These are phyloP conservation scores for Fusarium sp. DNA, from an alignment of 2,329 filamentous ascomycete species.

Conservation along the genomic window DNA sequence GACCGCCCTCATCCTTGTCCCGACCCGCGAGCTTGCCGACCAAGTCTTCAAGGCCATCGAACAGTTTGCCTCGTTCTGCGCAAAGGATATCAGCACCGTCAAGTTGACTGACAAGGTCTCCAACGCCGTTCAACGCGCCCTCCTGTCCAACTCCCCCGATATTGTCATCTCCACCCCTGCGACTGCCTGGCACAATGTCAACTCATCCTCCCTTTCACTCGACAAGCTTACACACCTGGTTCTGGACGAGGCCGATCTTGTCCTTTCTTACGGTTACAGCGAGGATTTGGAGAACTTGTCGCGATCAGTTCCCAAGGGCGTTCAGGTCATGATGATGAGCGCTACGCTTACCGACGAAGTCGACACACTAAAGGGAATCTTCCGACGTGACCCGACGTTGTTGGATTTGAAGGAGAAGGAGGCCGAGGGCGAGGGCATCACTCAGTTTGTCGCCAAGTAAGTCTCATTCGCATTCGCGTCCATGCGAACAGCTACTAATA, in stretches of 20 bases:
- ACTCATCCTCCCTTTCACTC: conserved; percentile 70
- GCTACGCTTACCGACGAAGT: conserved; percentile 91
- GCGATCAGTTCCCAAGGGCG: conserved; percentile 80
- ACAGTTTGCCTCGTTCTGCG: conserved; percentile 82
- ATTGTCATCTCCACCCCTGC: conserved; percentile 91
- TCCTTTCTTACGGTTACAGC: conserved; percentile 93
- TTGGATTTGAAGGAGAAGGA: conserved; percentile 87
- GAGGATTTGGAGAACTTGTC: conserved; percentile 87
- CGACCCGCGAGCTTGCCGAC: conserved; percentile 91
- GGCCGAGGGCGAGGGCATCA: conserved; percentile 78
- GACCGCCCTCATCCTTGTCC: conserved; percentile 88
- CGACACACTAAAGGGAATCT: conserved; percentile 83
- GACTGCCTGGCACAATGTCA: conserved; percentile 82
- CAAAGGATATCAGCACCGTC: conserved; percentile 81
- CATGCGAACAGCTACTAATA: conserved; percentile 22
- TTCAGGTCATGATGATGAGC: conserved; percentile 93
- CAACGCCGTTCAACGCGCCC: conserved; percentile 85
- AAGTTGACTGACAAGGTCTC: conserved; percentile 93
- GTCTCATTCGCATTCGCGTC: conserved; percentile 31
- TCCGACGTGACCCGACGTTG: conserved; percentile 82
- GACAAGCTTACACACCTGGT: conserved; percentile 80
- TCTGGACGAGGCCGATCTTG: conserved; percentile 93
- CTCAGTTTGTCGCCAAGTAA: conserved; percentile 86
- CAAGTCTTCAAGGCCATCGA: conserved; percentile 86
- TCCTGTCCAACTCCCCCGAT: conserved; percentile 87